phyloP scores from a whole-genome alignment of 257 asterid genomes.

The Solanum sejunctum region DNA sequence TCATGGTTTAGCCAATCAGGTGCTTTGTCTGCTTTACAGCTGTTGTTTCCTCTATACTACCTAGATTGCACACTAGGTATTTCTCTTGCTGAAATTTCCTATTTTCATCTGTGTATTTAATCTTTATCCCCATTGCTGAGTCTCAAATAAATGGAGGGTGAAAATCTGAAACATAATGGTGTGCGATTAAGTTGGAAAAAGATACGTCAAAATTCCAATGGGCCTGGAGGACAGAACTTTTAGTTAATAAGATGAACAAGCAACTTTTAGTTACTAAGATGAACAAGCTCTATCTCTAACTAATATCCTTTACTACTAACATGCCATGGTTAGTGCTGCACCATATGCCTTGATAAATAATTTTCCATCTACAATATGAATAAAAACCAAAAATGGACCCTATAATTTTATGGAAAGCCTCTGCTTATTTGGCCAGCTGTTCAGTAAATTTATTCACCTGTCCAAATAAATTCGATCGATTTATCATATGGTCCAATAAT shows the following conservation, averaged over 20 bases:
- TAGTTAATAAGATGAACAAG: not conserved
- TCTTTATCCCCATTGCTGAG: not conserved
- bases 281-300: not conserved
- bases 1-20: slow-evolving; percentile 99
- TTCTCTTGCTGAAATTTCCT: not conserved
- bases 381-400: not conserved
- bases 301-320: not conserved
- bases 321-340: not conserved
- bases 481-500: not conserved
- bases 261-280: not conserved
- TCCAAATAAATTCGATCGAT: not conserved
- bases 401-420: not conserved
- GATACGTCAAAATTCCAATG: not conserved
- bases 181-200: not conserved
- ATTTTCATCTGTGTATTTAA: not conserved
- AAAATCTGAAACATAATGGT: not conserved
- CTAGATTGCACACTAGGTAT: not conserved
- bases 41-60: not conserved
- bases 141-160: not conserved
- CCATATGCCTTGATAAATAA: not conserved
- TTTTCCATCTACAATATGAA: not conserved
- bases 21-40: slow-evolving; percentile 6
- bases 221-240: not conserved
- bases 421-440: not conserved
- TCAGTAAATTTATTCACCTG: not conserved